Conservation (phyloP, 176 grass and related monocot species). For the Eremochloa ophiuroides region DNA sequence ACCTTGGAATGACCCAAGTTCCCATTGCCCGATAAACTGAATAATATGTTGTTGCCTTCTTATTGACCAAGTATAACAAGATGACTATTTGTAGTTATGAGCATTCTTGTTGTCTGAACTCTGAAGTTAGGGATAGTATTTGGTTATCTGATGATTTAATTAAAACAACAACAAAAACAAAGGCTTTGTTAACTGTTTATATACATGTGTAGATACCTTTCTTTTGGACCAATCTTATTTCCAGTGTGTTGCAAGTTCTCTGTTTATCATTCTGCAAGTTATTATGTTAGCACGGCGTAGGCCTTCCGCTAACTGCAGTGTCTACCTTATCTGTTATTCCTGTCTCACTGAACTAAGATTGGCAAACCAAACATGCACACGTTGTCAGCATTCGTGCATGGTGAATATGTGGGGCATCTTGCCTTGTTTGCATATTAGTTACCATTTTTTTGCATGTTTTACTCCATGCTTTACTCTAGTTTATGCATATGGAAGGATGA, state of each 20-base stretch:
- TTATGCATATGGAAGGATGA: not conserved
- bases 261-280: not conserved
- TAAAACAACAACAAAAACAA: not conserved
- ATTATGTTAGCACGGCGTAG: not conserved
- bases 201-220: not conserved
- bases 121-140: not conserved
- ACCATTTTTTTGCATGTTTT: not conserved
- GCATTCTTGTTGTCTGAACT: not conserved
- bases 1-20: not conserved
- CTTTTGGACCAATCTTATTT: not conserved
- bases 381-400: not conserved
- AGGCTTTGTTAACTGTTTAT: not conserved
- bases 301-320: not conserved
- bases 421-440: constrained; percentile 7
- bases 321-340: not conserved
- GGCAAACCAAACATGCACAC: not conserved
- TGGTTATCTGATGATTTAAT: not conserved
- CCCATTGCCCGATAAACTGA: not conserved
- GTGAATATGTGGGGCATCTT: not conserved
- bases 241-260: not conserved
- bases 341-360: not conserved
- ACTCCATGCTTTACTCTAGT: not conserved
- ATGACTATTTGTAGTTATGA: not conserved
- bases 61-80: not conserved
- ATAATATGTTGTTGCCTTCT: not conserved